Evolutionary conservation across 129 eudicot genomes (phyloP).

Genomic region (Chrysanthemum makinoi): DNA sequence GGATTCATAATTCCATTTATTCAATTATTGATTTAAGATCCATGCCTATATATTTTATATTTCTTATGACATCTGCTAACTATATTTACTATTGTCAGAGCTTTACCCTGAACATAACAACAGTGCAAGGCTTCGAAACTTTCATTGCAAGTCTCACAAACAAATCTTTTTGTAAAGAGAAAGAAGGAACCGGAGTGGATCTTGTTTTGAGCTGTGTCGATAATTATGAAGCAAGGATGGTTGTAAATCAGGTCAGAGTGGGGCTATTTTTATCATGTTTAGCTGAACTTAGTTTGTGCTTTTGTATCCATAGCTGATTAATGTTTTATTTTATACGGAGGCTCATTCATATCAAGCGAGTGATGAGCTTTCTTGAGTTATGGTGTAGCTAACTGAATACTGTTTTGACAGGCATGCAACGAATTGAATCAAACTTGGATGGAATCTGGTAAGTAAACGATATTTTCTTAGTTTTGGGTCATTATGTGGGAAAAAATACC

Average conservation of each 20-base stretch:
- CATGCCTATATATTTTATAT: background rate
- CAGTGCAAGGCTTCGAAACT: conserved; percentile 92
- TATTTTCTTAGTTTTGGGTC: conserved; percentile 9
- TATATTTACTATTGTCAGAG: conserved; percentile 52
- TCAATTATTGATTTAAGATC: background rate
- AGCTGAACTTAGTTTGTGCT: background rate
- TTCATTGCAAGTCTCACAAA: conserved; percentile 79
- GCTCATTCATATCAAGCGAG: too few relatives aligned
- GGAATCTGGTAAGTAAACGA: conserved; percentile 77
- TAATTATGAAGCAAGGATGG: conserved; percentile 99
- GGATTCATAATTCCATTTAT: too few relatives aligned
- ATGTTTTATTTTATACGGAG: background rate
- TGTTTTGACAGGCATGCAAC: conserved; percentile 82
- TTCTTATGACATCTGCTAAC: background rate
- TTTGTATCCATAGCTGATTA: background rate
- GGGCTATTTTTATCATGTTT: background rate
- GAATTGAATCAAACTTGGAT: conserved; percentile 96
- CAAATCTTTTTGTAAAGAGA: conserved; percentile 52
- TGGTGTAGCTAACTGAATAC: conserved; percentile 22
- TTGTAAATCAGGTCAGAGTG: conserved; percentile 87
- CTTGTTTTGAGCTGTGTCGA: conserved; percentile 97
- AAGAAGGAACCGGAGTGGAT: conserved; percentile 87
- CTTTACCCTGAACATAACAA: conserved; percentile 92
- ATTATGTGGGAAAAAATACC: background rate
- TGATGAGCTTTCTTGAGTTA: too few relatives aligned